Base-by-base conservation (phyloP, 768 basidiomycete species). In the Melanogaster broomeanus region DNA sequence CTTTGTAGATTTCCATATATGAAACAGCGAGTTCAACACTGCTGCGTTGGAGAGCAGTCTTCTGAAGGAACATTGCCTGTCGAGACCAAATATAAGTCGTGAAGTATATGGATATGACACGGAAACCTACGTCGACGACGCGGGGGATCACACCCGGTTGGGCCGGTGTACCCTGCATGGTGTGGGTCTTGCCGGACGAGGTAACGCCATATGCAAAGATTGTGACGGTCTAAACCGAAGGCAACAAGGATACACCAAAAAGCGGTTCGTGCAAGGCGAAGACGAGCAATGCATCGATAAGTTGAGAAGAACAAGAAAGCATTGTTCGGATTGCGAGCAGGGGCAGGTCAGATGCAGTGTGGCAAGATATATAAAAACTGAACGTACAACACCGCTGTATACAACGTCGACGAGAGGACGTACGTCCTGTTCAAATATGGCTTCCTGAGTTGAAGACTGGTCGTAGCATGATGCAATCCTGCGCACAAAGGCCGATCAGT, bases 151-250 rank as follows among this genome's bases (percentile, higher is more conserved):
- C 85, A 1, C 93, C 93, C n/a, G 88, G 89, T 28, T 89, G 77
- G 2, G 74, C 42, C 33, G 70, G 77, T 7, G 77, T 83, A 33
- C 93, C 93, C 71, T 94, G 92, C 90, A 96, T 95, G 0, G 93
- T 96, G 67, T 93, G 83, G 0, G 92, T 95, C 74, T 93, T 94
- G 16, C 92, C 93, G 6, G 88, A 91, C 2, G 90, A 92, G 10
- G 91, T 94, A 12, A 93, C 91, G 7, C 93, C 93, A 68, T 94
- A 94, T 1, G 90, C 89, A 57, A 94, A 93, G 15, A 94, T 84
- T 10, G 91, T 93, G 4, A 91, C 84, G 0, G 87, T 92, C 88
- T 91, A 18, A 42, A 45, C 22, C 10, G 22, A 28, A 6, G 22
- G 30, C 13, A 31, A 40, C n/a, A 27, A 11, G 24, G 4, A 16